Evolutionary conservation across 495 filamentous ascomycete species (phyloP), one percentile per base, ranked within the genome.

Genomic region (Friedmanniomyces endolithicus): DNA sequence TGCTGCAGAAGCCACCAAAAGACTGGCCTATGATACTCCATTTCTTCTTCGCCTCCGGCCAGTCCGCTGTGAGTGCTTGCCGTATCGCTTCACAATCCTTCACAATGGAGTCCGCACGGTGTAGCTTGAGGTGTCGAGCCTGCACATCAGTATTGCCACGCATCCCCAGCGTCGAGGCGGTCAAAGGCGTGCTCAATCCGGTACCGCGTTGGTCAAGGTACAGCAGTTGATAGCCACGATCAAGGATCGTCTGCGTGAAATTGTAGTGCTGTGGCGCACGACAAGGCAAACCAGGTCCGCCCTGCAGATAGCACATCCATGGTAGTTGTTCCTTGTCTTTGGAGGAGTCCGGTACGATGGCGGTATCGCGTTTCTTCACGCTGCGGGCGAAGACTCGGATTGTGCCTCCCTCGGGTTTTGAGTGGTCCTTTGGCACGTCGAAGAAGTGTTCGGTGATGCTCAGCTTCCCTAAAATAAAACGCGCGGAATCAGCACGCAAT

Each of bases 161-260:
- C 11, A 75, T 69, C 31, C 78, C 77, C 1, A 95, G 72, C 0
- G 81, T 85, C 20, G 73, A 74, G 9, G 85, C 81, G 11, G 86
- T 81, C 44, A 97, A 73, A 0, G 89, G 83, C 1, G 77, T 84
- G 67, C 86, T 90, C 35, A 94, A 69, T 2, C 90, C 90, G 22
- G 88, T 94, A 11, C 90, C 90, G 16, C 90, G 79, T 61, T 94
- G 88, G 66, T 97, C 90, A 1, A 97, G 74, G 53, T 83, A 85
- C 11, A 97, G 75, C 24, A 95, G 68, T 71, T 92, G 74, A 63
- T 94, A 95, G 22, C 90, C 90, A 53, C 83, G 84, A 53, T 81
- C 83, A 7, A 95, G 78, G 19, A 87, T 74, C n/a, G 72, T 67
- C 16, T 78, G 73, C 11, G 86, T 81, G 62, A 86, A 78, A 20